phyloP scores from a whole-genome alignment of 306 rosid species.

The Crotalaria pallida region DNA sequence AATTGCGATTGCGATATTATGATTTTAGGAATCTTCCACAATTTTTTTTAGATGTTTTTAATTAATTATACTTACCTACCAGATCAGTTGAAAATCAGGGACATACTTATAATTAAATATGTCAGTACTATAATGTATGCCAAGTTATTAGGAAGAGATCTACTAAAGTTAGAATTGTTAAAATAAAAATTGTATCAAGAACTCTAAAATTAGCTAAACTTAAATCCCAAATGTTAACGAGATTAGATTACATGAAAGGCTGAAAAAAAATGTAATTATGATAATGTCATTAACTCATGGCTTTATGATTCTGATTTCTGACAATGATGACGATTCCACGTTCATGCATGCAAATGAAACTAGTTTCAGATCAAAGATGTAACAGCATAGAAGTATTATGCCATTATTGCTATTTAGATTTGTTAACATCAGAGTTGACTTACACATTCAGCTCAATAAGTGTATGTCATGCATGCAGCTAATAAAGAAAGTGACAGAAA shows the following conservation, averaged over 20 bases:
- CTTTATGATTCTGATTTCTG: background rate
- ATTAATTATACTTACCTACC: too few relatives aligned
- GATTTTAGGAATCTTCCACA: too few relatives aligned
- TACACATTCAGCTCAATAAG: background rate
- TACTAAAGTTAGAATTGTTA: background rate
- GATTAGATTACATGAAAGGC: background rate
- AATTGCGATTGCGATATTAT: too few relatives aligned
- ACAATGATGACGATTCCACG: background rate
- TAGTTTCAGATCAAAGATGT: background rate
- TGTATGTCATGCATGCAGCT: background rate
- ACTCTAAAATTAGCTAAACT: too few relatives aligned
- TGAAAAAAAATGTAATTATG: background rate
- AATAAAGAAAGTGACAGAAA: background rate
- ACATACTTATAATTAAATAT: too few relatives aligned
- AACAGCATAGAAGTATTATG: background rate
- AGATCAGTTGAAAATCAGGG: too few relatives aligned
- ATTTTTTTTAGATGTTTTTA: too few relatives aligned
- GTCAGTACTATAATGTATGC: background rate
- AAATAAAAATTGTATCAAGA: too few relatives aligned
- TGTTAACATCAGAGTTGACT: background rate
- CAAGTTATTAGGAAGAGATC: background rate
- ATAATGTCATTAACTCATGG: background rate
- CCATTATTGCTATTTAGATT: background rate
- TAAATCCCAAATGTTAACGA: background rate
- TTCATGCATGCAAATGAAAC: conserved; percentile 12